Conservation (phyloP, 2,329 filamentous ascomycete genomes). For the Dothistroma pini region DNA sequence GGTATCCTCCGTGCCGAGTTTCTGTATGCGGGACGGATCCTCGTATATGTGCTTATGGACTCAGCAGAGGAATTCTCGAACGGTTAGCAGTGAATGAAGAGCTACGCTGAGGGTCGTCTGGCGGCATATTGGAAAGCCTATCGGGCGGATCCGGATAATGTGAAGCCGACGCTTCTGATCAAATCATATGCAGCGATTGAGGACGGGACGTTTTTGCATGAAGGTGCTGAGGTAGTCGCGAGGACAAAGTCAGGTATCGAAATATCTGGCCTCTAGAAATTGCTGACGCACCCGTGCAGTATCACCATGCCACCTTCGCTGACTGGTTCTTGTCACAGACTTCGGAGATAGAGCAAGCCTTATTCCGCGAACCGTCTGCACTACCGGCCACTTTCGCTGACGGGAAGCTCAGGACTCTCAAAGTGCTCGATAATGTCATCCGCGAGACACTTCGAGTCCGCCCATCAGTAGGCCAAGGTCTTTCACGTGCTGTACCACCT, state of each 20-base stretch:
- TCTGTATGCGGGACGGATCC: not conserved
- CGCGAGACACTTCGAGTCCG: conserved; percentile 40
- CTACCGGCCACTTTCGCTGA: conserved; percentile 18
- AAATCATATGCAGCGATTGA: conserved; percentile 6
- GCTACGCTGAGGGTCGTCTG: not conserved
- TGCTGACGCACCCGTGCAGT: not conserved
- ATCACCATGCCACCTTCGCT: conserved; percentile 27
- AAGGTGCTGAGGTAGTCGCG: not conserved
- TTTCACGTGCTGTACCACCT: conserved; percentile 37
- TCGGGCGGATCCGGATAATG: conserved; percentile 1
- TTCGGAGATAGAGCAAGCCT: conserved; percentile 16
- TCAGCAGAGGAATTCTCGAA: not conserved
- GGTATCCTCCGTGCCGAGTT: conserved; percentile 8
- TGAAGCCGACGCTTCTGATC: conserved; percentile 7
- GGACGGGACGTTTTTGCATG: conserved; percentile 1
- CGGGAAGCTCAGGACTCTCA: conserved; percentile 31
- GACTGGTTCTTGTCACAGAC: conserved; percentile 25
- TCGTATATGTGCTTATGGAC: not conserved
- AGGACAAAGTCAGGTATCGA: not conserved
- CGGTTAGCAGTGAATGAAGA: not conserved
- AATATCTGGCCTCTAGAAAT: not conserved
- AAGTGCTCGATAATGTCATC: conserved; percentile 37
- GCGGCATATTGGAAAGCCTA: not conserved
- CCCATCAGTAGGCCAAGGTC: conserved; percentile 32
- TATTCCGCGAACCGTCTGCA: conserved; percentile 25